Evolutionary conservation across 108 stramenopile species (phyloP).

Genomic region (Conticribra guillardii): DNA sequence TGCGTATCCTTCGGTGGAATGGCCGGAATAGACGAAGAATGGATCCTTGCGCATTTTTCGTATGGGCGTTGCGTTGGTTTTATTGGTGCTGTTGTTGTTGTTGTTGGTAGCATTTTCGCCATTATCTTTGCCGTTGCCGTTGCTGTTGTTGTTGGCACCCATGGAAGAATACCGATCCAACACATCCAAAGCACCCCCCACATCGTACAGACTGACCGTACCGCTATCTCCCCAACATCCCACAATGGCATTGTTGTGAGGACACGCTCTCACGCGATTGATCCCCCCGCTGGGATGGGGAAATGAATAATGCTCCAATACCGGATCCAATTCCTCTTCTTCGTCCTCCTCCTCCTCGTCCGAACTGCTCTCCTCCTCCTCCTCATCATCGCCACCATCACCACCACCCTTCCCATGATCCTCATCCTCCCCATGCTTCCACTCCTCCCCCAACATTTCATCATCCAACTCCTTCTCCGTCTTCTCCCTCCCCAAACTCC

Average conservation of each 20-base stretch:
- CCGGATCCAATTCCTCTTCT: constrained; percentile 86
- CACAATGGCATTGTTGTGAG: constrained; percentile 87
- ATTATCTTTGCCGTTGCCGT: constrained; percentile 34
- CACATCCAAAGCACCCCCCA: constrained; percentile 58
- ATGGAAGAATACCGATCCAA: constrained; percentile 55
- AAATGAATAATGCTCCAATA: constrained; percentile 84
- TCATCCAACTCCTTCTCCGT: constrained; percentile 72
- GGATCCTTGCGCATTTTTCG: constrained; percentile 60
- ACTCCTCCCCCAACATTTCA: constrained; percentile 85
- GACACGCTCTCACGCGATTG: constrained; percentile 94
- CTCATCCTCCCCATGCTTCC: constrained; percentile 71
- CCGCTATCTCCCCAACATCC: constrained; percentile 94
- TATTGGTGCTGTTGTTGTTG: neutral
- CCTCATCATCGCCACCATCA: constrained; percentile 71
- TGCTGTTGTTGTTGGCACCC: constrained; percentile 11
- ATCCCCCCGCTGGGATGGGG: constrained; percentile 88
- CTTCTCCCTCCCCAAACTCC: constrained; percentile 51
- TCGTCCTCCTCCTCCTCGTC: constrained; percentile 78
- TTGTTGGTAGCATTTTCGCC: constrained; percentile 47
- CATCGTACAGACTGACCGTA: constrained; percentile 88
- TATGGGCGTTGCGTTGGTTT: constrained; percentile 11
- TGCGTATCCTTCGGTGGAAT: constrained; percentile 91
- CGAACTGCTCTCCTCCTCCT: constrained; percentile 43
- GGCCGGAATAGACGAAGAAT: constrained; percentile 79
- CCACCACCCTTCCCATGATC: constrained; percentile 42